Conservation (phyloP, 208 protist genomes). For the Leishmania gerbilli region DNA sequence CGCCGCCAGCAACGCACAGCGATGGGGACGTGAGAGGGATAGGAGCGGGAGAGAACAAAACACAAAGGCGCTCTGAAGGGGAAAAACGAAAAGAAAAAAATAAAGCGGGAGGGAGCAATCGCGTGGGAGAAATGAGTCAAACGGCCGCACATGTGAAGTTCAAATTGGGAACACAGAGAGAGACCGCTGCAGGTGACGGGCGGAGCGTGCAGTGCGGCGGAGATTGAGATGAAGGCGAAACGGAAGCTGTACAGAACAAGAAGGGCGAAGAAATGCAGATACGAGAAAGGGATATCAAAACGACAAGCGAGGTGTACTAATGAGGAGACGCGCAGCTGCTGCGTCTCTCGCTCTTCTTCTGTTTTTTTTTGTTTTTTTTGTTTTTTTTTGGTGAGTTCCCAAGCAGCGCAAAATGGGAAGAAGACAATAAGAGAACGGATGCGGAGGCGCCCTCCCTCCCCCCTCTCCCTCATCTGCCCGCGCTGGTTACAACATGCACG, state of each 20-base stretch:
- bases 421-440: background rate
- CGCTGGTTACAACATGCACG: background rate
- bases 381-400: background rate
- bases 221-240: background rate
- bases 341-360: background rate
- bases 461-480: background rate
- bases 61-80: background rate
- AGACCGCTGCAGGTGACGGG: background rate
- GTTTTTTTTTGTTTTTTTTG: background rate
- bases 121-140: background rate
- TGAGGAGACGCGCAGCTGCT: background rate
- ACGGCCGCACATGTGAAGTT: background rate
- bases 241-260: background rate
- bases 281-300: conserved; percentile 8
- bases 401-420: background rate
- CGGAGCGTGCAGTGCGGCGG: background rate
- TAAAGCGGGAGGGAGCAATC: background rate
- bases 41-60: background rate
- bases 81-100: background rate
- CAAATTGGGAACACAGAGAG: conserved; percentile 18
- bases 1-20: background rate
- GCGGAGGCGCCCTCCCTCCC: background rate
- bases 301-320: background rate
- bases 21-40: background rate
- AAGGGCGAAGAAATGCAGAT: background rate